Percentiles rank a stretch among this genome's conserved stretches.
Conservation (phyloP, 768 basidiomycete genomes). For the Psilocybe azurescens region DNA sequence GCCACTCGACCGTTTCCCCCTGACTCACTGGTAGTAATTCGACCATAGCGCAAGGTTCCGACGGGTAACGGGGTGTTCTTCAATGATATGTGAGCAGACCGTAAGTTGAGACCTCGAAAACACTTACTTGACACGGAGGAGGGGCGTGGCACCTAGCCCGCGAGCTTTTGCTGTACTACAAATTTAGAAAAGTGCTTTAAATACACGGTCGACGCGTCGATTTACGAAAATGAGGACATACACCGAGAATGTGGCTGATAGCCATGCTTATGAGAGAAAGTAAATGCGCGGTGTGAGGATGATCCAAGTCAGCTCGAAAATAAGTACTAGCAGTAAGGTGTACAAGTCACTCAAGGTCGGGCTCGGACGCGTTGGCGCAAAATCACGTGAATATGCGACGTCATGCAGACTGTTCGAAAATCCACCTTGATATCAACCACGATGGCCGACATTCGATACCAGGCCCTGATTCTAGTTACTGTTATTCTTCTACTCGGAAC, state of each 20-base stretch:
- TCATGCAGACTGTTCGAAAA: not conserved
- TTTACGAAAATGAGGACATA: not conserved
- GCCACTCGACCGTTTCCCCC: conserved; percentile 75
- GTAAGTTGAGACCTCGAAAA: not conserved
- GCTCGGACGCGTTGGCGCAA: not conserved
- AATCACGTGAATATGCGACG: not conserved
- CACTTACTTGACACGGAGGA: conserved; percentile 54
- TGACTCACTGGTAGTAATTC: conserved; percentile 44
- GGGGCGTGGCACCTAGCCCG: conserved; percentile 74
- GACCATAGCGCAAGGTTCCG: conserved; percentile 72
- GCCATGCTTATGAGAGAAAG: not conserved
- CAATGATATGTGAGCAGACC: not conserved
- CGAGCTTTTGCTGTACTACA: conserved; percentile 74
- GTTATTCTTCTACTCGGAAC: conserved; percentile 64
- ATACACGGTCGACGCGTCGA: not conserved
- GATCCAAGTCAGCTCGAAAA: not conserved
- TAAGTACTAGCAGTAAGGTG: not conserved
- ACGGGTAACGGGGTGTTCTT: conserved; percentile 55
- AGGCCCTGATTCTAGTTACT: conserved; percentile 34
- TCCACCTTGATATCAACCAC: conserved; percentile 2
- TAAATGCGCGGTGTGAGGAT: not conserved
- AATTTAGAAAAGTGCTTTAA: not conserved
- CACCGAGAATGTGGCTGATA: not conserved
- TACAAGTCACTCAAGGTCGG: not conserved
- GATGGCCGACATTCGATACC: conserved; percentile 25